Evolutionary conservation across 1,284 basidiomycete genomes (phyloP).

Genomic region (Sporisorium graminicola): DNA sequence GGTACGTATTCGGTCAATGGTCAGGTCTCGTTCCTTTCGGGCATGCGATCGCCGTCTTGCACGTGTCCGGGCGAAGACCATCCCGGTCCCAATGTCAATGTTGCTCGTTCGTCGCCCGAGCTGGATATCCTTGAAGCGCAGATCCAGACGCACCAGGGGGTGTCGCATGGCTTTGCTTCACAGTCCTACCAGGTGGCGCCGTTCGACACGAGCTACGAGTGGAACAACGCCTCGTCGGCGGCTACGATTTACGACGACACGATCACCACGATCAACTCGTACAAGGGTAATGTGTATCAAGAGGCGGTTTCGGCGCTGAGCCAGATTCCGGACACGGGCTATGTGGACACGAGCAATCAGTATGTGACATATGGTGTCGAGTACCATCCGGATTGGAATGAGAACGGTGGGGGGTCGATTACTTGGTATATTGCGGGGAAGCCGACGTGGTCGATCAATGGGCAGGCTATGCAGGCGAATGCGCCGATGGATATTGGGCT

Average conservation of each 20-base stretch:
- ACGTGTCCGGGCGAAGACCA: constrained; percentile 65
- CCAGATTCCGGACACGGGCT: constrained; percentile 60
- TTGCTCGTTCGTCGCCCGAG: constrained; percentile 68
- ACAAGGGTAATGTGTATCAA: constrained; percentile 65
- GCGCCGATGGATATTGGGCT: constrained; percentile 52
- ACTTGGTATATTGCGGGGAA: constrained; percentile 66
- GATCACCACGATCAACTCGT: constrained; percentile 59
- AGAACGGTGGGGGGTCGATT: constrained; percentile 57
- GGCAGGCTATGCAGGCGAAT: constrained; percentile 40
- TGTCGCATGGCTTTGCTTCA: constrained; percentile 57
- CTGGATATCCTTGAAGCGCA: constrained; percentile 71
- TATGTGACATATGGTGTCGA: constrained; percentile 65
- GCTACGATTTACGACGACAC: constrained; percentile 50
- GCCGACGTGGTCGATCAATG: constrained; percentile 61
- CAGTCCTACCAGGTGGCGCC: constrained; percentile 69
- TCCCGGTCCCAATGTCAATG: constrained; percentile 63
- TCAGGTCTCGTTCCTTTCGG: constrained; percentile 41
- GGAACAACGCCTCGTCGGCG: constrained; percentile 45
- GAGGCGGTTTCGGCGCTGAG: constrained; percentile 67
- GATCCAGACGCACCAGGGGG: constrained; percentile 72
- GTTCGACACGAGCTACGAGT: constrained; percentile 63
- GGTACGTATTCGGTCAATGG: constrained; percentile 38
- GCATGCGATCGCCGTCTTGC: constrained; percentile 54
- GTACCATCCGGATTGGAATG: constrained; percentile 65
- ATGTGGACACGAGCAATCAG: constrained; percentile 34